Percentiles rank a stretch among this genome's conserved stretches.
phyloP scores from a whole-genome alignment of 2,329 filamentous ascomycete genomes.

The Fusarium guadeloupense region DNA sequence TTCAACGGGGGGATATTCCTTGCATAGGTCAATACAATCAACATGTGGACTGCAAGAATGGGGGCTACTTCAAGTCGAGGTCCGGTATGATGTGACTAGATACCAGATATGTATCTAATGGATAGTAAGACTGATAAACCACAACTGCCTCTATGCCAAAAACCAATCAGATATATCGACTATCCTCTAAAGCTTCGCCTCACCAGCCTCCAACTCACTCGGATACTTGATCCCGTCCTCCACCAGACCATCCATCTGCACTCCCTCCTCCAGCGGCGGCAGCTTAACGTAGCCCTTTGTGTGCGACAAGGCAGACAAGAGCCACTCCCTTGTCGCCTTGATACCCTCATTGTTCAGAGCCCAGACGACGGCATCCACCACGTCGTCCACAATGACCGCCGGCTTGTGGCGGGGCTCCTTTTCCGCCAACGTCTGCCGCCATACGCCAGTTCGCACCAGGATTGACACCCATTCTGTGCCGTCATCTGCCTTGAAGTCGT shows the following conservation, averaged over 20 bases:
- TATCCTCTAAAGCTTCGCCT: conserved; percentile 24
- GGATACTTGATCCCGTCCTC: conserved; percentile 26
- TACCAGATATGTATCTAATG: neutral
- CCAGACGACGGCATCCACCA: conserved; percentile 80
- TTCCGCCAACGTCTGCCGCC: conserved; percentile 54
- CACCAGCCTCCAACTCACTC: conserved; percentile 37
- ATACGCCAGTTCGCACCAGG: conserved; percentile 84
- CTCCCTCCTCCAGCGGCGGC: conserved; percentile 28
- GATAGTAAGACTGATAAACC: neutral
- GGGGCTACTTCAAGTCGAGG: neutral
- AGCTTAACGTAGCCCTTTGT: conserved; percentile 43
- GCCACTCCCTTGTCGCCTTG: conserved; percentile 47
- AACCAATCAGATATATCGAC: neutral
- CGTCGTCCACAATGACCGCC: conserved; percentile 74
- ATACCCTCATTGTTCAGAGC: conserved; percentile 68
- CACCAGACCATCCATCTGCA: neutral
- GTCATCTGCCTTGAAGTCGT: conserved; percentile 72
- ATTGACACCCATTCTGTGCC: conserved; percentile 82
- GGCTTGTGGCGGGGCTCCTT: conserved; percentile 68
- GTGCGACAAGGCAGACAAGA: conserved; percentile 42
- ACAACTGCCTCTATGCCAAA: too few species aligned
- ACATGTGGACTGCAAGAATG: too few species aligned
- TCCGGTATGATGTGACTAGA: neutral
- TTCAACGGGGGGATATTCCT: neutral
- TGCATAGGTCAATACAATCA: too few species aligned